phyloP scores from a whole-genome alignment of 1,284 basidiomycete genomes.

The Takashimella koratensis region DNA sequence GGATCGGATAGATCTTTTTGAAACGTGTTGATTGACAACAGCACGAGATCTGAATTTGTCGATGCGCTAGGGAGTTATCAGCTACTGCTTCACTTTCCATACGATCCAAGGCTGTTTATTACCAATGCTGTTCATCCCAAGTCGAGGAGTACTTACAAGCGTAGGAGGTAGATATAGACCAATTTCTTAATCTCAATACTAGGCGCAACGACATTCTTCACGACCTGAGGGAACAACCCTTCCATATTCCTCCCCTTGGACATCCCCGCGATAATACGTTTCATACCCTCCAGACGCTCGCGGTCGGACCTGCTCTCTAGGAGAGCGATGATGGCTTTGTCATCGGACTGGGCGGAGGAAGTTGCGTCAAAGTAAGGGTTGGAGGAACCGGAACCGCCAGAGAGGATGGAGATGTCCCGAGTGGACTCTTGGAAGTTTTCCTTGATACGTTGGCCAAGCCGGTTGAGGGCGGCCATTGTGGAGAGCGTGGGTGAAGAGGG shows the following conservation, averaged over 20 bases:
- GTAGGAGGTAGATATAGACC: conserved; percentile 93
- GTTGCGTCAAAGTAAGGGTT: conserved; percentile 43
- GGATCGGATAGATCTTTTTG: conserved; percentile 92
- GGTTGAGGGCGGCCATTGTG: conserved; percentile 42
- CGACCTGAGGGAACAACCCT: conserved; percentile 87
- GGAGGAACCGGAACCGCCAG: conserved; percentile 29
- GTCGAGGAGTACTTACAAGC: conserved; percentile 56
- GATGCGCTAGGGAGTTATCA: conserved; percentile 62
- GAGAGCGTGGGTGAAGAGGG: neutral
- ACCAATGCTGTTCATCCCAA: too few relatives aligned
- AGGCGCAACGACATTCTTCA: conserved; percentile 85
- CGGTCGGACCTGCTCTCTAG: conserved; percentile 79
- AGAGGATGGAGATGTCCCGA: conserved; percentile 45
- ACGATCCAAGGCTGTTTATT: too few relatives aligned
- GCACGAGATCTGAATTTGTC: conserved; percentile 86
- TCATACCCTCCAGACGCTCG: conserved; percentile 90
- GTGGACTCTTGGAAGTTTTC: conserved; percentile 52
- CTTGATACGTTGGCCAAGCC: conserved; percentile 48
- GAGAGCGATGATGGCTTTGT: conserved; percentile 67
- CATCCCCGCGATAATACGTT: conserved; percentile 87
- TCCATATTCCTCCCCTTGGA: conserved; percentile 82
- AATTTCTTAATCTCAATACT: conserved; percentile 94
- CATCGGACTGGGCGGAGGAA: conserved; percentile 33
- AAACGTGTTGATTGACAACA: conserved; percentile 97
- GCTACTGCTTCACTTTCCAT: too few relatives aligned